A percentile compares a stretch with the other conserved stretches of the same genome.
Evolutionary conservation across 129 eudicot genomes (phyloP).

Genomic region (Flaveria bidentis): DNA sequence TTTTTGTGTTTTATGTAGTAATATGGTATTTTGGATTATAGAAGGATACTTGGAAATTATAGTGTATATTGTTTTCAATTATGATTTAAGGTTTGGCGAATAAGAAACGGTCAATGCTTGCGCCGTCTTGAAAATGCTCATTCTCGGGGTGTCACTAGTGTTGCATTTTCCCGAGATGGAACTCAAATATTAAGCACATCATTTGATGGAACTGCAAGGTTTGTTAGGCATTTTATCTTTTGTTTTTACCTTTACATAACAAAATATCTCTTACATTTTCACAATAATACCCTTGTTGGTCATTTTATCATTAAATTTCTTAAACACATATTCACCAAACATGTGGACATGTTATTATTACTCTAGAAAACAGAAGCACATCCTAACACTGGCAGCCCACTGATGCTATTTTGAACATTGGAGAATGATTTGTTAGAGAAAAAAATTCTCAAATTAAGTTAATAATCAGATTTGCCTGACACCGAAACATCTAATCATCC

Average conservation of each 20-base stretch:
- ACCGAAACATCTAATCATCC: neutral
- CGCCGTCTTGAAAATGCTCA: conserved; percentile 97
- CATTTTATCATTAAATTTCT: neutral
- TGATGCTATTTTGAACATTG: neutral
- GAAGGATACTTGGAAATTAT: neutral
- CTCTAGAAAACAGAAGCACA: neutral
- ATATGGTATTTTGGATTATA: neutral
- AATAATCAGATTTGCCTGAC: neutral
- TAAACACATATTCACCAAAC: neutral
- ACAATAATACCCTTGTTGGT: conserved; percentile 7
- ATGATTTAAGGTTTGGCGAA: conserved; percentile 80
- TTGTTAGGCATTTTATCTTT: neutral
- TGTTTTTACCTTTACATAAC: neutral
- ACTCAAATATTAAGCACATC: conserved; percentile 91
- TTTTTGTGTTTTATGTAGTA: neutral
- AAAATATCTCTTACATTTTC: conserved; percentile 1
- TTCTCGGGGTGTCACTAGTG: conserved; percentile 91
- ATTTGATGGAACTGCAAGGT: conserved; percentile 96
- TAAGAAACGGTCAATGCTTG: conserved; percentile 94
- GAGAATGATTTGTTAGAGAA: neutral
- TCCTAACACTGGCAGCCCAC: neutral
- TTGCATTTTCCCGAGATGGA: conserved; percentile 89
- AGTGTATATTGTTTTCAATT: neutral
- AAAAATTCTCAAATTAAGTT: neutral
- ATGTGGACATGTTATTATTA: neutral